Evolutionary conservation across 441 rosid species (phyloP), one percentile per base, ranked within the genome.

Genomic region (Syzygium malaccense): DNA sequence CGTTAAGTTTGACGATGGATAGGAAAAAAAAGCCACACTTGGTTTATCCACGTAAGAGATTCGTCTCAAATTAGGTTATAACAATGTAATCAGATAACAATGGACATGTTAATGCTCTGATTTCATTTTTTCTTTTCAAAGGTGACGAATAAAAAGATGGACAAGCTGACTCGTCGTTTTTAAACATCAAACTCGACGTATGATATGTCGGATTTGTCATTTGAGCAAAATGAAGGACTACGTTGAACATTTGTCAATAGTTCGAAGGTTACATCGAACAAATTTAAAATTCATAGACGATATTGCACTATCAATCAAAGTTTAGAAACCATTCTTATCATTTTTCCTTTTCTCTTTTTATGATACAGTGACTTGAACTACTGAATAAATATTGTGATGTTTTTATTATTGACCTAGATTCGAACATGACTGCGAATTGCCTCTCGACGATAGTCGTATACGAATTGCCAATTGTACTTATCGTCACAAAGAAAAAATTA

Each of bases 181-280:
- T 5, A 68, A 68, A 3, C 13, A 33, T 33, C 80, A 19, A 68
- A 68, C 25, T 68, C 28, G 2, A 1, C 49, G 3, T 2, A 1
- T n/a, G 26, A 33, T 33, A 68, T 17, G 23, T 19, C 4, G 0
- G 6, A 1, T 19, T 33, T 33, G 79, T 20, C 14, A 33, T 33
- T 33, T 68, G 1, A 33, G 48, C 2, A 19, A 19, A 68, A 12
- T 33, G 12, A 33, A 68, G 25, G 19, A 18, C 6, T 32, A 32
- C 1, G 2, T 0, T 18, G 0, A 66, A 30, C 13, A 1, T 66
- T n/a, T 66, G 4, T 1, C 0, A 17, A 1, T 19, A 32, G 6
- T 4, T 2, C 19, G 11, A 33, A 2, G 2, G 33, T 0, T 8
- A 20, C 0, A 37, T 20, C 20, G 1, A 71, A 37, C 6, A 37